Conservation (phyloP, 192 early-diverging fungal genomes). For the Coemansia sp. region DNA sequence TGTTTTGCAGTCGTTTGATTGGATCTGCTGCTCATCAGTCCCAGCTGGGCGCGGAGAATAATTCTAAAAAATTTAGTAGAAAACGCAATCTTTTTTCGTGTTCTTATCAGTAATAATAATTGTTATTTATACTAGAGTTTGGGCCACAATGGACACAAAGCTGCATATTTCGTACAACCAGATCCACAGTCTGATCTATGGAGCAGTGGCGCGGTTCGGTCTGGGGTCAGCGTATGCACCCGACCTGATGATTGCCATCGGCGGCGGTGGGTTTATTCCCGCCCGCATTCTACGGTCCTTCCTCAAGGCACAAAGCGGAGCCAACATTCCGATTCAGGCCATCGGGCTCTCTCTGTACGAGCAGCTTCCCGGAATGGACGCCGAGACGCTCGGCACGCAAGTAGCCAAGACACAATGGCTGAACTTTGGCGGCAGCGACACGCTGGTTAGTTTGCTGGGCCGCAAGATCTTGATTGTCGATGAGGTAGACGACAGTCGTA, state of each 20-base stretch:
- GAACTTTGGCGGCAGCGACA: conserved; percentile 67
- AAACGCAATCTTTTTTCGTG: too few relatives aligned
- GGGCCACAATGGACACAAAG: conserved; percentile 38
- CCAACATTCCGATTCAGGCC: conserved; percentile 77
- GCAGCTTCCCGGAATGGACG: conserved; percentile 58
- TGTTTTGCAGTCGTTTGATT: too few relatives aligned
- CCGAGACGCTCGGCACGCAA: conserved; percentile 54
- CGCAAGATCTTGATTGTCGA: conserved; percentile 75
- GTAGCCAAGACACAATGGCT: conserved; percentile 83
- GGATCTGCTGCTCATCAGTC: too few relatives aligned
- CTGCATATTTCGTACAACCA: conserved; percentile 68
- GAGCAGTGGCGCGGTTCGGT: conserved; percentile 58
- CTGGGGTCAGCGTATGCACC: conserved; percentile 67
- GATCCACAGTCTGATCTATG: conserved; percentile 60
- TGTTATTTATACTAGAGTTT: too few relatives aligned
- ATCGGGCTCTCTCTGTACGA: conserved; percentile 77
- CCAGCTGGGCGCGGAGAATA: too few relatives aligned
- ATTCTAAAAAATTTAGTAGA: too few relatives aligned
- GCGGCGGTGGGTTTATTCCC: conserved; percentile 77
- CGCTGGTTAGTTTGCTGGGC: conserved; percentile 63
- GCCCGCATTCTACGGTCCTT: conserved; percentile 75
- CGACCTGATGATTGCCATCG: conserved; percentile 75
- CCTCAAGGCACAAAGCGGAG: conserved; percentile 62
- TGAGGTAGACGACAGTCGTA: conserved; percentile 76
- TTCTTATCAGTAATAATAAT: too few relatives aligned